Evolutionary conservation across 2,329 filamentous ascomycete genomes (phyloP).

Genomic region (Cryphonectria radicalis): DNA sequence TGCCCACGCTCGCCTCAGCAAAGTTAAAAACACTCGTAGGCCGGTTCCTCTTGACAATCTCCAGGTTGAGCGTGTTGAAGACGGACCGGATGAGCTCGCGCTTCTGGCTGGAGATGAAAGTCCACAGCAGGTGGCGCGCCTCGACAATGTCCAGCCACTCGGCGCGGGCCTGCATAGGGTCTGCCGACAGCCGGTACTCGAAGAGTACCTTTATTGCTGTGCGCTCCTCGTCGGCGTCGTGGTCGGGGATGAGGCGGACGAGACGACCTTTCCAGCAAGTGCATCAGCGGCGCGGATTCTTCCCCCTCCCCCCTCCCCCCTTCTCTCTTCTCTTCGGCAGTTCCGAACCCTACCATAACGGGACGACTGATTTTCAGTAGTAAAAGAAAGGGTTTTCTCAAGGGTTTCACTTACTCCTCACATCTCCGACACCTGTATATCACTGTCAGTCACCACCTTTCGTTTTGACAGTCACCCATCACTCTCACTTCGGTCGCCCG

Average conservation of each 20-base stretch:
- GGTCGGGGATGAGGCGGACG: conserved; percentile 83
- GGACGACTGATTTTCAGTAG: too few species aligned
- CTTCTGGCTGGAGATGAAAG: conserved; percentile 69
- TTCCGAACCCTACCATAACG: too few species aligned
- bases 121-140: conserved; percentile 78
- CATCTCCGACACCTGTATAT: conserved; percentile 62
- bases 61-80: conserved; percentile 75
- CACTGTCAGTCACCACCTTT: conserved; percentile 16
- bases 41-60: conserved; percentile 76
- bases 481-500: neutral
- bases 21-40: conserved; percentile 79
- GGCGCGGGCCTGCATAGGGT: conserved; percentile 62
- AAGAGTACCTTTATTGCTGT: conserved; percentile 81
- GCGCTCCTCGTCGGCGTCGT: conserved; percentile 64
- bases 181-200: conserved; percentile 78
- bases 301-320: neutral
- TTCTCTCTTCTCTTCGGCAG: neutral
- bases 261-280: conserved; percentile 68
- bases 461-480: neutral
- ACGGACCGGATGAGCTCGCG: conserved; percentile 78
- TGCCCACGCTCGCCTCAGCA: conserved; percentile 75
- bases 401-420: conserved; percentile 47
- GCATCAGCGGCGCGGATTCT: conserved; percentile 11
- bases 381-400: neutral
- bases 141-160: conserved; percentile 94